Percentiles rank a stretch among this genome's conserved stretches.
These are phyloP conservation scores for Euphorbia lathyris DNA, from an alignment of 345 rosid species.

Conservation along the genomic window DNA sequence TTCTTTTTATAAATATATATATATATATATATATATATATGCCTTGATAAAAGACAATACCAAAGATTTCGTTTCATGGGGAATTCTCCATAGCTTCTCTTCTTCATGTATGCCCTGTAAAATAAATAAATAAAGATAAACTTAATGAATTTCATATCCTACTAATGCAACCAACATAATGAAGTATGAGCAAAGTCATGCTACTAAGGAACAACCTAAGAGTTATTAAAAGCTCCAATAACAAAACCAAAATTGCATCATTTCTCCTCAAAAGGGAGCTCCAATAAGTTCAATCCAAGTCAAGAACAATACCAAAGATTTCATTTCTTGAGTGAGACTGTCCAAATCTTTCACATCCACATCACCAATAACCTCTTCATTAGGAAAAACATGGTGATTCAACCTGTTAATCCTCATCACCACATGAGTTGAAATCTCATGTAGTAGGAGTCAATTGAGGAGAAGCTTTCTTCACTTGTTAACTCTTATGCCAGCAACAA, in stretches of 20 bases:
- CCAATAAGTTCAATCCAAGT: background rate
- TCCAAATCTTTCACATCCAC: slow-evolving; percentile 29
- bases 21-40: too few relatives aligned
- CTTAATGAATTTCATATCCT: background rate
- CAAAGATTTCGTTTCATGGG: slow-evolving; percentile 5
- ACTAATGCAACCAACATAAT: background rate
- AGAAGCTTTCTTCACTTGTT: too few relatives aligned
- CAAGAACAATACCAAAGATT: slow-evolving; percentile 43
- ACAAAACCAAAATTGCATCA: background rate
- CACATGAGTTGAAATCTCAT: too few relatives aligned
- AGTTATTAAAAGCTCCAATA: background rate
- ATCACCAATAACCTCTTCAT: too few relatives aligned
- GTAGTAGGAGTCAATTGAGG: too few relatives aligned
- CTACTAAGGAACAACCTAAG: too few relatives aligned
- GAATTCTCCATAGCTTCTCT: slow-evolving; percentile 8
- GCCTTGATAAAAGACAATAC: background rate
- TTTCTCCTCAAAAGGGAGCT: background rate
- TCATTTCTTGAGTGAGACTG: slow-evolving; percentile 34
- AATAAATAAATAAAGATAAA: background rate
- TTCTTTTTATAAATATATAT: too few relatives aligned
- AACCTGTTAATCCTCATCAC: too few relatives aligned
- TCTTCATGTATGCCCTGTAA: slow-evolving; percentile 11
- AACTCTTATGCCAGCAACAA: too few relatives aligned
- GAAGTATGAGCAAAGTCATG: background rate
- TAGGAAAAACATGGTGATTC: too few relatives aligned